phyloP scores from a whole-genome alignment of 2,329 filamentous ascomycete genomes.

The Dendryphion nanum region DNA sequence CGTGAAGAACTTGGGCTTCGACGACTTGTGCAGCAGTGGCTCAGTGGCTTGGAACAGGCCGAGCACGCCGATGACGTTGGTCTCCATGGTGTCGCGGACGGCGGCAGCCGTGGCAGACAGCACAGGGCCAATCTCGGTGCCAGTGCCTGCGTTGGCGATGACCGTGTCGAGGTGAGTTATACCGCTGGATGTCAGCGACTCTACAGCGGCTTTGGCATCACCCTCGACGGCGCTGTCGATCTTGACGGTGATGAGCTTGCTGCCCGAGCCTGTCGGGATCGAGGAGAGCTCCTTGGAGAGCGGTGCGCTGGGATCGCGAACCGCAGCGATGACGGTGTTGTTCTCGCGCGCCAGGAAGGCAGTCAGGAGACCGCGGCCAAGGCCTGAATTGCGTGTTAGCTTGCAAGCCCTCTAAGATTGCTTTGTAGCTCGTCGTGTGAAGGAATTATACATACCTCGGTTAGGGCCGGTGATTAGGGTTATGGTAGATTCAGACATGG shows the following conservation, averaged over 20 bases:
- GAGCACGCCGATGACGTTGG: slow-evolving; percentile 41
- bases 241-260: slow-evolving; percentile 3
- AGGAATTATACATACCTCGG: slow-evolving; percentile 1
- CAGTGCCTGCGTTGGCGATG: slow-evolving; percentile 3
- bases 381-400: slow-evolving; percentile 1
- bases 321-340: slow-evolving; percentile 5
- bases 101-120: slow-evolving; percentile 32
- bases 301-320: slow-evolving; percentile 5
- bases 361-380: slow-evolving; percentile 3
- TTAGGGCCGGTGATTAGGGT: slow-evolving; percentile 7
- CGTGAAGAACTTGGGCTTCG: slow-evolving; percentile 12
- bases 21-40: slow-evolving; percentile 35
- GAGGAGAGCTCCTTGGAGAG: slow-evolving; percentile 1
- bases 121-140: neutral
- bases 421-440: neutral
- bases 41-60: slow-evolving; percentile 35
- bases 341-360: slow-evolving; percentile 2
- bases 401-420: neutral
- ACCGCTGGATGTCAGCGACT: neutral
- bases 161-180: slow-evolving; percentile 4
- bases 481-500: slow-evolving; percentile 1
- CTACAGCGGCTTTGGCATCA: slow-evolving; percentile 3
- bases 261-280: slow-evolving; percentile 1
- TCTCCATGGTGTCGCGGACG: slow-evolving; percentile 38
- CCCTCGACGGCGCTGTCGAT: slow-evolving; percentile 2